phyloP scores from a whole-genome alignment of 257 asterid genomes.

The Forsythia viridissima region DNA sequence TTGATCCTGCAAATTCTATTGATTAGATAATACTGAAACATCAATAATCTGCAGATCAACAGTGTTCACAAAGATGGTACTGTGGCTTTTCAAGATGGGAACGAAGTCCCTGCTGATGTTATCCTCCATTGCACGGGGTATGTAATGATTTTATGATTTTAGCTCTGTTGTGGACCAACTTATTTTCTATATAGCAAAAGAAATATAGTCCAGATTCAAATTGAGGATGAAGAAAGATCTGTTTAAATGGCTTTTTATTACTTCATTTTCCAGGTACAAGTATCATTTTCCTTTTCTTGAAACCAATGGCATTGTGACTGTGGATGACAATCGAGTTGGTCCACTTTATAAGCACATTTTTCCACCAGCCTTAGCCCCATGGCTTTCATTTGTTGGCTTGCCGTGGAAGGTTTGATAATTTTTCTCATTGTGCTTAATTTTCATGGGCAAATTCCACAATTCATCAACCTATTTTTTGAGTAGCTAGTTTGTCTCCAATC shows the following conservation, averaged over 20 bases:
- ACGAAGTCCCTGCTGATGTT: conserved; percentile 48
- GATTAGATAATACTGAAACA: conserved; percentile 22
- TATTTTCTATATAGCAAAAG: background rate
- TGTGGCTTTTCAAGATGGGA: conserved; percentile 68
- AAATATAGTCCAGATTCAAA: background rate
- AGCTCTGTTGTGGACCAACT: background rate
- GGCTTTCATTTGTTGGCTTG: conserved; percentile 89
- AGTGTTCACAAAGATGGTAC: conserved; percentile 57
- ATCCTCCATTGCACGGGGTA: conserved; percentile 98
- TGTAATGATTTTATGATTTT: conserved; percentile 15
- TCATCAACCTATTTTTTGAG: background rate
- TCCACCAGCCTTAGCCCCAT: conserved; percentile 79
- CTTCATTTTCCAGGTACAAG: conserved; percentile 61
- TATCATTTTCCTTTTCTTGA: conserved; percentile 85
- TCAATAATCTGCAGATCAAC: conserved; percentile 51
- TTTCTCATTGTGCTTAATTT: background rate
- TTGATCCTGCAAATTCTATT: background rate
- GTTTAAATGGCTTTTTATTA: background rate
- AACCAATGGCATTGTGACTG: conserved; percentile 60
- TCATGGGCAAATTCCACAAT: background rate
- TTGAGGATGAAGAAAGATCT: background rate
- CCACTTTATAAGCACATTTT: conserved; percentile 89
- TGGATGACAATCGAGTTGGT: conserved; percentile 85
- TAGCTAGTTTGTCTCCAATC: background rate
- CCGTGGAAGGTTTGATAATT: conserved; percentile 79